Evolutionary conservation across 768 basidiomycete species (phyloP).

Genomic region (Suillus paluster): DNA sequence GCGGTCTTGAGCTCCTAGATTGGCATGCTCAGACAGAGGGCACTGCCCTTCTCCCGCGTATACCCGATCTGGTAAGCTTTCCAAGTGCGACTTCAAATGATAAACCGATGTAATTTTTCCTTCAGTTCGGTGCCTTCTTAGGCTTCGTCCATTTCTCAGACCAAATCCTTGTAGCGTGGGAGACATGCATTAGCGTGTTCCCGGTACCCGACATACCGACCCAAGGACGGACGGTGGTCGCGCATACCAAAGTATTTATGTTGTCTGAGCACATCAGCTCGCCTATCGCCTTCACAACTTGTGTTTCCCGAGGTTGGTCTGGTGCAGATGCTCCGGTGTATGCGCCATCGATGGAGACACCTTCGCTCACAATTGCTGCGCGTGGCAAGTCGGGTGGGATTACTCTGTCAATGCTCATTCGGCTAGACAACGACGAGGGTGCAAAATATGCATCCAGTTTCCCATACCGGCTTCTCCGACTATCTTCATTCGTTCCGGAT

Average conservation of each 20-base stretch:
- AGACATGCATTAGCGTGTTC: slow-evolving; percentile 31
- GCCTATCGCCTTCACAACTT: slow-evolving; percentile 35
- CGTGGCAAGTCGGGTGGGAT: slow-evolving; percentile 19
- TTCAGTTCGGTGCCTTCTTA: slow-evolving; percentile 29
- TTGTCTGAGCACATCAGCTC: slow-evolving; percentile 27
- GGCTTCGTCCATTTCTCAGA: slow-evolving; percentile 28
- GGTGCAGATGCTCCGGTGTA: not conserved
- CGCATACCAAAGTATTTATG: slow-evolving; percentile 29
- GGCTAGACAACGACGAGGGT: slow-evolving; percentile 8
- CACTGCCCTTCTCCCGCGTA: slow-evolving; percentile 25
- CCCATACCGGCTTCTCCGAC: slow-evolving; percentile 23
- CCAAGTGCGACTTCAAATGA: not conserved
- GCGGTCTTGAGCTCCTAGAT: slow-evolving; percentile 33
- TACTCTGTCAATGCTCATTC: slow-evolving; percentile 32
- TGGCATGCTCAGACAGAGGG: slow-evolving; percentile 30
- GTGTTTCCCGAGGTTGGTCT: slow-evolving; percentile 16
- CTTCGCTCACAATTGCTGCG: slow-evolving; percentile 32
- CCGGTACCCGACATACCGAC: slow-evolving; percentile 25
- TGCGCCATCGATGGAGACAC: not conserved
- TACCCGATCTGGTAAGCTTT: slow-evolving; percentile 25
- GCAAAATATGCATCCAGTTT: slow-evolving; percentile 13
- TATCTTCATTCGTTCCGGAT: slow-evolving; percentile 16
- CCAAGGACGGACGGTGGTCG: slow-evolving; percentile 23
- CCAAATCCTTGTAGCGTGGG: slow-evolving; percentile 33
- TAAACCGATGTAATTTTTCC: not conserved